These are phyloP conservation scores for Apiotrichum sp. DNA, from an alignment of 1,284 basidiomycete species.

Conservation along the genomic window DNA sequence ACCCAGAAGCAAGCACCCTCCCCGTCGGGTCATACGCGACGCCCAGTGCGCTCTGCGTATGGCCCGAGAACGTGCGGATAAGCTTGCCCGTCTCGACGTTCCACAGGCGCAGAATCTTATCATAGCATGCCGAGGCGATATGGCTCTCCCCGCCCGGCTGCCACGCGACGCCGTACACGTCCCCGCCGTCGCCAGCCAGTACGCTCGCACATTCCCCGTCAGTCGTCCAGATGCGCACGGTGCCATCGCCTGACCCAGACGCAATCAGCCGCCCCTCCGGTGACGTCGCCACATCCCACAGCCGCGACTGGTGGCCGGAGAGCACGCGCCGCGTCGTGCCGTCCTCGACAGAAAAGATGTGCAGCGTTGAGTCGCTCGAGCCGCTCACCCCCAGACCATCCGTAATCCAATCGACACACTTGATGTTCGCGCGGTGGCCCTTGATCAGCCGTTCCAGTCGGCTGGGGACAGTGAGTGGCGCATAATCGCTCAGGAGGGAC, in stretches of 20 bases:
- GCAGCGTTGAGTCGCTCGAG: conserved; percentile 44
- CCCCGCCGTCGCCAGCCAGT: conserved; percentile 43
- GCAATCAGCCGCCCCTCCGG: conserved; percentile 31
- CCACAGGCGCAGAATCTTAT: conserved; percentile 50
- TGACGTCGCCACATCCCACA: conserved; percentile 47
- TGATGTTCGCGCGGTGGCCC: conserved; percentile 50
- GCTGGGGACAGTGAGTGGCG: conserved; percentile 32
- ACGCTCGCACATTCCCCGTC: conserved; percentile 22
- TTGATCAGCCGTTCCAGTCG: conserved; percentile 27
- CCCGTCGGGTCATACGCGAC: conserved; percentile 49
- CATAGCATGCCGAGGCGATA: conserved; percentile 49
- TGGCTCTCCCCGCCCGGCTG: conserved; percentile 42
- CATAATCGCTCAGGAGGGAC: conserved; percentile 40
- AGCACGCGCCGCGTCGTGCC: conserved; percentile 26
- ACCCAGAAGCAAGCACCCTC: conserved; percentile 48
- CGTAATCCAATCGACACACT: conserved; percentile 48
- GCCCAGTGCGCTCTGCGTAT: conserved; percentile 47
- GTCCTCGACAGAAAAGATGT: conserved; percentile 31
- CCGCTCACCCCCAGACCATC: conserved; percentile 47
- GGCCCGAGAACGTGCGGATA: conserved; percentile 51
- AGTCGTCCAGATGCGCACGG: conserved; percentile 48
- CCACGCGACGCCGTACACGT: conserved; percentile 50
- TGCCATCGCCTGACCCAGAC: conserved; percentile 48
- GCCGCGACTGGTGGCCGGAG: conserved; percentile 46
- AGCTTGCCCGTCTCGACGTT: conserved; percentile 47